These are phyloP conservation scores for Xerocomus minutiporus DNA, from an alignment of 1,284 basidiomycete genomes.

Conservation along the genomic window DNA sequence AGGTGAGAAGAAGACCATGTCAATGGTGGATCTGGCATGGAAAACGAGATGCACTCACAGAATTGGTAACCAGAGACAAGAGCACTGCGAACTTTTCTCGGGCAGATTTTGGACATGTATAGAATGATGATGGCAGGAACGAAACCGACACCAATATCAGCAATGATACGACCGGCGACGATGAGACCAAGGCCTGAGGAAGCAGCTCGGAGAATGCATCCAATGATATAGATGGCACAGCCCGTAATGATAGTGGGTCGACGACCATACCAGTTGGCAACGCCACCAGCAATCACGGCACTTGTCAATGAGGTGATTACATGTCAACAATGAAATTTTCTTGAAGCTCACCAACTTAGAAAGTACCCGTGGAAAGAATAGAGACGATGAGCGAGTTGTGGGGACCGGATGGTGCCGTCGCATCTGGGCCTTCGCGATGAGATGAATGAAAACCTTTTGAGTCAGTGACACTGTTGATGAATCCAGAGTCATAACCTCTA, in stretches of 20 bases:
- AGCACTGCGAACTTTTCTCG: conserved; percentile 80
- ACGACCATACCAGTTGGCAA: conserved; percentile 54
- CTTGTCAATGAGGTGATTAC: conserved; percentile 18
- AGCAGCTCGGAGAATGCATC: conserved; percentile 66
- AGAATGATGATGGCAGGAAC: conserved; percentile 62
- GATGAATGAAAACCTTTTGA: conserved; percentile 9
- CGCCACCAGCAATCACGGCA: conserved; percentile 46
- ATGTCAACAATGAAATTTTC: neutral
- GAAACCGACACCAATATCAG: conserved; percentile 80
- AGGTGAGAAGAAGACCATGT: neutral
- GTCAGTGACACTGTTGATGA: conserved; percentile 62
- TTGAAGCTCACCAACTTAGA: conserved; percentile 42
- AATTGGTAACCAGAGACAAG: conserved; percentile 42
- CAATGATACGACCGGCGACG: conserved; percentile 76
- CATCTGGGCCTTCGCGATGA: conserved; percentile 42
- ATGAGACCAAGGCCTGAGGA: conserved; percentile 53
- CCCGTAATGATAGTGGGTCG: conserved; percentile 59
- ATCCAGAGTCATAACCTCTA: conserved; percentile 69
- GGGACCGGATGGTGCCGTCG: conserved; percentile 45
- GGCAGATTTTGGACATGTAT: conserved; percentile 70
- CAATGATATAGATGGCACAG: conserved; percentile 59
- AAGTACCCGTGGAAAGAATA: conserved; percentile 72
- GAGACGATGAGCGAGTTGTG: conserved; percentile 64
- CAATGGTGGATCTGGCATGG: neutral
- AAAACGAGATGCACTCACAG: neutral